Evolutionary conservation across 257 asterid genomes (phyloP).

Genomic region (Orobanche coerulescens): DNA sequence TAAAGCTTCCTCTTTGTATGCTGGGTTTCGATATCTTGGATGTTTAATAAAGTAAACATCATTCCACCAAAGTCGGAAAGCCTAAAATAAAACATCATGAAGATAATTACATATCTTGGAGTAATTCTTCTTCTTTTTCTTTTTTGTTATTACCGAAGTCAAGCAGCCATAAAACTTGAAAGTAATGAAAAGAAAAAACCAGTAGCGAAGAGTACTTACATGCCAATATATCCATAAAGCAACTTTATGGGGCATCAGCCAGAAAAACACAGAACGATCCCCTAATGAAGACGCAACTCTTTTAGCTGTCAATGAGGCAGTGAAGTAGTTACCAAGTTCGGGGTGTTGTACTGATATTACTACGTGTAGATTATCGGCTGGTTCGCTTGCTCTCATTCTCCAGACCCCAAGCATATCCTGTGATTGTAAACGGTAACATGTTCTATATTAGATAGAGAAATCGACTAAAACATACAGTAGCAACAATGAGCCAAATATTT

Average conservation of each 20-base stretch:
- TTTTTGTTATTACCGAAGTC: background rate
- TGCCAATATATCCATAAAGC: slow-evolving; percentile 97
- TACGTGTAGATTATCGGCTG: slow-evolving; percentile 56
- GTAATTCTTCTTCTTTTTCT: background rate
- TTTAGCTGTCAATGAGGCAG: slow-evolving; percentile 83
- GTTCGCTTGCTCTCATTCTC: slow-evolving; percentile 59
- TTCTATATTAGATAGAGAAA: background rate
- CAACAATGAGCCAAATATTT: slow-evolving; percentile 3
- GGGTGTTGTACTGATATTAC: slow-evolving; percentile 80
- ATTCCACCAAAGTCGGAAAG: slow-evolving; percentile 89
- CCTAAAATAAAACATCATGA: slow-evolving; percentile 31
- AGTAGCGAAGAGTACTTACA: slow-evolving; percentile 35
- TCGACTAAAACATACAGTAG: background rate
- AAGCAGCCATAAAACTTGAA: background rate
- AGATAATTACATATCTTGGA: background rate
- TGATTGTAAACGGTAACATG: slow-evolving; percentile 15
- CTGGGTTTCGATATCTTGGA: slow-evolving; percentile 56
- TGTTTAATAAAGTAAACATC: slow-evolving; percentile 58
- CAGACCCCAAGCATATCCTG: slow-evolving; percentile 93
- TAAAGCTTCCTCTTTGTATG: slow-evolving; percentile 49
- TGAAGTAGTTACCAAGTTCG: slow-evolving; percentile 77
- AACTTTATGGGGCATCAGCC: slow-evolving; percentile 98
- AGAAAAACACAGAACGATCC: slow-evolving; percentile 63
- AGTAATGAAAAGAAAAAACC: slow-evolving; percentile 2
- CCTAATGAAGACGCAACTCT: slow-evolving; percentile 36